phyloP scores from a whole-genome alignment of 1,284 basidiomycete genomes.

The Cutaneotrichosporon daszewskae region DNA sequence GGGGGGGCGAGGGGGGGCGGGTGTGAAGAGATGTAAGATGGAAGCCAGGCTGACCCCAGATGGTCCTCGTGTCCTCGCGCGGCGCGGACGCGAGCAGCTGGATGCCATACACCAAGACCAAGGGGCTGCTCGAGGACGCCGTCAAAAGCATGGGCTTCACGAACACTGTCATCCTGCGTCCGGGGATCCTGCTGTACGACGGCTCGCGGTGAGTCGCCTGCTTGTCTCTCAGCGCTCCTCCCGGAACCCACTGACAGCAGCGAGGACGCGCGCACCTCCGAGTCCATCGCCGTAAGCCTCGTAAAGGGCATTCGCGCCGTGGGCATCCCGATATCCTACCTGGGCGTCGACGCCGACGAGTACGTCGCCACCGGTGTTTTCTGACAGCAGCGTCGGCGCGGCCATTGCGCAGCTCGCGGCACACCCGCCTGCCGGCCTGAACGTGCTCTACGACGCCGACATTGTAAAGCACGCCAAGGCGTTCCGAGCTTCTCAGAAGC shows the following conservation, averaged over 20 bases:
- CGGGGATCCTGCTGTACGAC: slow-evolving; percentile 29
- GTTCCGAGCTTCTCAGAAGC: slow-evolving; percentile 14
- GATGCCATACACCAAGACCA: slow-evolving; percentile 36
- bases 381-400: slow-evolving; percentile 26
- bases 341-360: slow-evolving; percentile 27
- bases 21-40: not conserved
- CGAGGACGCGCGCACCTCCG: slow-evolving; percentile 15
- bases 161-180: slow-evolving; percentile 37
- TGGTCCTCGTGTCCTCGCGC: slow-evolving; percentile 39
- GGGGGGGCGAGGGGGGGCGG: not conserved
- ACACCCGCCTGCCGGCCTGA: slow-evolving; percentile 24
- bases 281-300: slow-evolving; percentile 13
- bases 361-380: slow-evolving; percentile 12
- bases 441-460: slow-evolving; percentile 22
- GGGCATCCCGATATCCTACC: slow-evolving; percentile 18
- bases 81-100: slow-evolving; percentile 22
- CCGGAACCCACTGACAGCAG: slow-evolving; percentile 7
- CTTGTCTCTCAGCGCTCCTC: no score
- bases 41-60: slow-evolving; percentile 16
- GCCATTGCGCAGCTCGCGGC: slow-evolving; percentile 38
- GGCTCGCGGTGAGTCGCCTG: slow-evolving; percentile 31
- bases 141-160: slow-evolving; percentile 35
- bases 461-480: slow-evolving; percentile 28
- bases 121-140: slow-evolving; percentile 41
- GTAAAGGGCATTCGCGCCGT: slow-evolving; percentile 18